phyloP scores from a whole-genome alignment of 306 rosid species.

The Cucumis sativus region Cucumber_9930_V3 NC_026655.2:15896001-15896500 shows the following conservation, averaged over 20 bases:
- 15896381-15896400: too few relatives aligned
- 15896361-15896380: too few relatives aligned
- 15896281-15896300: too few relatives aligned
- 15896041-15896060: not conserved
- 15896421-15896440: too few relatives aligned
- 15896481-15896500: slow-evolving; percentile 67
- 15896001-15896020: slow-evolving; percentile 7
- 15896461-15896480: slow-evolving; percentile 38
- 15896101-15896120: not conserved
- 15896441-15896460: too few relatives aligned
- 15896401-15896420: too few relatives aligned
- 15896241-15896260: not conserved
- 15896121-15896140: not conserved
- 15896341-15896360: too few relatives aligned
- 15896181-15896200: too few relatives aligned
- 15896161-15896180: too few relatives aligned
- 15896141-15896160: not conserved
- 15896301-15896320: too few relatives aligned
- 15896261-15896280: not conserved
- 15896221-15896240: not conserved
- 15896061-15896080: not conserved
- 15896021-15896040: slow-evolving; percentile 7
- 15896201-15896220: not conserved
- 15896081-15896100: not conserved
- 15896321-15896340: too few relatives aligned